phyloP scores from a whole-genome alignment of 73 alveolate genomes.

The Stentor roeselii region DNA sequence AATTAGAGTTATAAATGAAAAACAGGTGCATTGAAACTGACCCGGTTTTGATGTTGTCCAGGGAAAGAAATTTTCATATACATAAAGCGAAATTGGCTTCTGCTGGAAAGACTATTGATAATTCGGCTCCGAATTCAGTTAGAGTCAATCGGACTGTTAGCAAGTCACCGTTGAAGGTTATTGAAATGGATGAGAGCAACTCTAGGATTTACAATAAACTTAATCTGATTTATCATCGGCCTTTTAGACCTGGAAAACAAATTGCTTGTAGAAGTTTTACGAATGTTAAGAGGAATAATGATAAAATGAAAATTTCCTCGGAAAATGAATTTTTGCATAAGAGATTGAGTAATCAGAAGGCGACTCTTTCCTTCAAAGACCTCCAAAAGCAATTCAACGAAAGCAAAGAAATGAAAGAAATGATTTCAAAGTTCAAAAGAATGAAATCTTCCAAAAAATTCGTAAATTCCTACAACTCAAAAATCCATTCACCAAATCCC shows the following conservation, averaged over 20 bases:
- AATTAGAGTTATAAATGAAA: too few species aligned
- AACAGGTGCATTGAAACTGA: not conserved
- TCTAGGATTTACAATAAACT: not conserved
- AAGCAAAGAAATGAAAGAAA: not conserved
- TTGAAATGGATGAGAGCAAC: not conserved
- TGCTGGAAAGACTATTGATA: not conserved
- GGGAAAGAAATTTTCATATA: not conserved
- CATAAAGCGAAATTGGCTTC: not conserved
- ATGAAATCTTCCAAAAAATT: too few species aligned
- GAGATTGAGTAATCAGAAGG: not conserved
- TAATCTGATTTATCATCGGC: not conserved
- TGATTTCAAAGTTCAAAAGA: not conserved
- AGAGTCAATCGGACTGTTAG: not conserved
- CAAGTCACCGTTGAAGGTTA: not conserved
- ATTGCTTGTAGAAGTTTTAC: not conserved
- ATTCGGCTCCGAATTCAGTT: not conserved
- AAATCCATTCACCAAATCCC: too few species aligned
- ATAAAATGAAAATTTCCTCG: not conserved
- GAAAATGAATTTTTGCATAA: not conserved
- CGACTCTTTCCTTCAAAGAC: not conserved
- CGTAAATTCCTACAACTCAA: too few species aligned
- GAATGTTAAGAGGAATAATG: not conserved
- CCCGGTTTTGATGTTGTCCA: not conserved
- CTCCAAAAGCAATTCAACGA: not conserved
- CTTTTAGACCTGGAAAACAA: not conserved